Evolutionary conservation across 306 rosid genomes (phyloP), one percentile per base, ranked within the genome.

Genomic region (Chamaecrista fasciculata): DNA sequence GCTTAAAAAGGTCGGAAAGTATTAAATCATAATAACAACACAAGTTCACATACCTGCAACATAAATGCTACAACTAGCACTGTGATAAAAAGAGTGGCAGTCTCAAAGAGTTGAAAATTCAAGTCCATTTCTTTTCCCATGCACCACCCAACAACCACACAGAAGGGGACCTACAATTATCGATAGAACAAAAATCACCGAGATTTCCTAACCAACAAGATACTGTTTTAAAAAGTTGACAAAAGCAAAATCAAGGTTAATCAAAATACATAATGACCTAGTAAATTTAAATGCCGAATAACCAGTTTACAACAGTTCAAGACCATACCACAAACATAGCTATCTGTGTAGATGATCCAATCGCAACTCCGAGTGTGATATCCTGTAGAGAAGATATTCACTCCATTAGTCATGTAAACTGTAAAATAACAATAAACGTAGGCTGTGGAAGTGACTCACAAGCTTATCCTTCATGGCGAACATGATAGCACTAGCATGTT

Each of bases 381-480:
- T 92, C 95, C 98, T 92, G 82, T 11, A 63, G 74, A 70, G 39
- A 75, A 50, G n/a, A n/a, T n/a, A 62, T 72, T 66, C 67, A 69
- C 28, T 68, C 53, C 51, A 29, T 86, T 66, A 85, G 66, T 63
- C 66, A 71, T 33, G 51, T 59, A 57, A 72, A 81, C 51, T 57
- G 51, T 51, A 43, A n/a, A 52, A 14, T 7, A 3, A 62, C 20
- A 47, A 53, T 33, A 69, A 73, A 62, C 10, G 42, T 12, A 62
- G 15, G 65, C 40, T 75, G 47, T 71, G 55, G 71, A 78, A 76
- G 55, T 50, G 72, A 82, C 98, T 86, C 81, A 92, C 98, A 81
- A 92, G 98, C 86, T 87, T 92, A 76, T 89, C 96, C 80, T 89
- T 92, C 81, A 86, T 80, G 55, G 98, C 98, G 84, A 92, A 92